Conservation (phyloP, 345 rosid species). For the Adansonia digitata region DNA sequence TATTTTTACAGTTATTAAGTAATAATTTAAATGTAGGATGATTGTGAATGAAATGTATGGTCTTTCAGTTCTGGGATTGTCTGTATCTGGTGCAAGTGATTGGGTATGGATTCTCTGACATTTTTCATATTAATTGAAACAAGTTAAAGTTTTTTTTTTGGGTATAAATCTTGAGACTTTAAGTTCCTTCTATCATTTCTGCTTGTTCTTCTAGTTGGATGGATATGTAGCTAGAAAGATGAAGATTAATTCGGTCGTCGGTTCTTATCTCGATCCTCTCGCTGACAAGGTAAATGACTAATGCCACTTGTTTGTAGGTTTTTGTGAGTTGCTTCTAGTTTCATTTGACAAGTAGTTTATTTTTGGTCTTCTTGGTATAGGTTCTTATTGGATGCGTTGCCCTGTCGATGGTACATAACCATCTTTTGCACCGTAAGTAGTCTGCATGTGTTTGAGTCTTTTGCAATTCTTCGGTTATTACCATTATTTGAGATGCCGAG, state of each 20-base stretch:
- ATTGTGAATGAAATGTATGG: constrained; percentile 71
- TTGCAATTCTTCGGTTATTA: neutral
- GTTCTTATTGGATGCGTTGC: constrained; percentile 91
- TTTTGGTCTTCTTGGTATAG: constrained; percentile 30
- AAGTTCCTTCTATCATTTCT: constrained; percentile 1
- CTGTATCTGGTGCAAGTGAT: constrained; percentile 76
- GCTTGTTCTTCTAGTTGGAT: constrained; percentile 51
- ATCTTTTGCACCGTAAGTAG: constrained; percentile 77
- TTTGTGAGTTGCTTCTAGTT: neutral
- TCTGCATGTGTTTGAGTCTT: neutral
- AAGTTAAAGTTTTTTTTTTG: neutral
- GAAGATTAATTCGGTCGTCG: constrained; percentile 85
- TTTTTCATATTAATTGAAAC: neutral
- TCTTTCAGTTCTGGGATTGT: constrained; percentile 60
- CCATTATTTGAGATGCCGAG: neutral
- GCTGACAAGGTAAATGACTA: constrained; percentile 74
- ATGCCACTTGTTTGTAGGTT: neutral
- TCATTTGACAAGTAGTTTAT: neutral
- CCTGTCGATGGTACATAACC: constrained; percentile 79
- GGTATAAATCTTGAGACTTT: neutral
- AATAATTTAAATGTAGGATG: constrained; percentile 53
- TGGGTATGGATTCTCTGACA: constrained; percentile 47
- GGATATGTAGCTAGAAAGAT: constrained; percentile 90
- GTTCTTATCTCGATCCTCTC: constrained; percentile 96
- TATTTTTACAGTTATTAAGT: neutral